phyloP scores from a whole-genome alignment of 1,139 yeast genomes.

The Taphrina deformans region DNA sequence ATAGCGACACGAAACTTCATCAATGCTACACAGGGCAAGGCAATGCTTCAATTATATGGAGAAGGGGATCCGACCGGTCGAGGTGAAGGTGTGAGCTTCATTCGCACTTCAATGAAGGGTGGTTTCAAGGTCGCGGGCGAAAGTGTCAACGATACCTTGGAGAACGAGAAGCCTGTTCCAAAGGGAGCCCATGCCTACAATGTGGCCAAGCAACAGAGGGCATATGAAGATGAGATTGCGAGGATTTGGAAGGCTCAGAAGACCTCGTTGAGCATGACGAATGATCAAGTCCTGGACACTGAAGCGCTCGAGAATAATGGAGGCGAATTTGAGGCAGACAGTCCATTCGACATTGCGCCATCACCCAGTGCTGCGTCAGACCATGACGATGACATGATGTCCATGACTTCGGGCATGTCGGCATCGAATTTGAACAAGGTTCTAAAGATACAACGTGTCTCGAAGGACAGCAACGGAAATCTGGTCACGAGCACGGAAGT shows the following conservation, averaged over 20 bases:
- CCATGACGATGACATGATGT: conserved; percentile 46
- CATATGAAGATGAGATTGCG: conserved; percentile 86
- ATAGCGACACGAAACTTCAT: conserved; percentile 84
- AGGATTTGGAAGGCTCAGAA: conserved; percentile 91
- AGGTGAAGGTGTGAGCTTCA: conserved; percentile 85
- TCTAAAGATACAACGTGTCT: conserved; percentile 75
- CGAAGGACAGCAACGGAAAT: conserved; percentile 80
- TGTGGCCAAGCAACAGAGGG: conserved; percentile 84
- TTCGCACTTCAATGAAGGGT: conserved; percentile 91
- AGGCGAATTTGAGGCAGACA: conserved; percentile 2
- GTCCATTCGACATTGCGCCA: conserved; percentile 29
- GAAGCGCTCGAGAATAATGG: conserved; percentile 41
- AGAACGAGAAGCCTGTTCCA: conserved; percentile 44
- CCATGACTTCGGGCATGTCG: conserved; percentile 41
- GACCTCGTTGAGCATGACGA: conserved; percentile 56
- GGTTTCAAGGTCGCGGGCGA: conserved; percentile 72
- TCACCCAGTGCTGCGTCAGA: conserved; percentile 42
- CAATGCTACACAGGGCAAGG: conserved; percentile 92
- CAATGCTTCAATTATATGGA: conserved; percentile 95
- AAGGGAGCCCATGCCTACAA: conserved; percentile 68
- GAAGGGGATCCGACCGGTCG: conserved; percentile 95
- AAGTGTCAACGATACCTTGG: conserved; percentile 48
- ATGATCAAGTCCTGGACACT: conserved; percentile 46
- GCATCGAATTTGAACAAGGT: conserved; percentile 48
- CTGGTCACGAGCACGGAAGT: conserved; percentile 71